Base-by-base conservation (phyloP, 306 rosid species). In the Rosa chinensis region DNA sequence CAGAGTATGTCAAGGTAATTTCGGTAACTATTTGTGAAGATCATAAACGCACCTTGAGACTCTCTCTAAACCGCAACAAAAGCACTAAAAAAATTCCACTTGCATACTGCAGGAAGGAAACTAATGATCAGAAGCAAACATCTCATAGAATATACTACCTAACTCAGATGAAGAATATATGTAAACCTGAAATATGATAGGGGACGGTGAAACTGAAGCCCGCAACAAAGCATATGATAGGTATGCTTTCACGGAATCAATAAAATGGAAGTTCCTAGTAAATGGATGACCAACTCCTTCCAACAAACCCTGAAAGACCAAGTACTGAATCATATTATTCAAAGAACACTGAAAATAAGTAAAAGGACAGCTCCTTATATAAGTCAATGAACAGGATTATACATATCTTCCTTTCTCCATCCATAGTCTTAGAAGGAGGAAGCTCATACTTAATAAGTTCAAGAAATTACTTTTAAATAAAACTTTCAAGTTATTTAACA, bases 181-280 rank as follows among this genome's bases (percentile, higher is more conserved):
- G 66, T 62, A 86, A 82, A 96, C 99, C 99, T 96, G 98, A 87
- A 96, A 96, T 93, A 96, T 96, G 80, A 91, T 84, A 18, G 96
- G 91, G 77, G 97, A 90, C 80, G 92, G 97, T 35, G 98, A 91
- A 85, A 96, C 96, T 81, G 97, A 91, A 87, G 99, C 97, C 81
- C 98, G 92, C 83, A 96, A 80, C 79, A 96, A 82, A 45, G 97
- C 99, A 86, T 96, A 96, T 61, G 99, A 96, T 82, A 96, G 97
- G 87, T 91, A 96, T 53, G 99, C 99, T 89, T 96, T 96, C 87
- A 96, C 99, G n/a, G 99, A 93, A 81, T 96, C 99, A 80, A 96
- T 96, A 84, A 96, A 96, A 87, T 96, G 97, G 82, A 93, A 93
- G 87, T 93, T 90, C 85, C 93, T 91, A 40, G 98, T 96, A 87